phyloP scores from a whole-genome alignment of 441 rosid genomes.

The Erysimum pusillum region DNA sequence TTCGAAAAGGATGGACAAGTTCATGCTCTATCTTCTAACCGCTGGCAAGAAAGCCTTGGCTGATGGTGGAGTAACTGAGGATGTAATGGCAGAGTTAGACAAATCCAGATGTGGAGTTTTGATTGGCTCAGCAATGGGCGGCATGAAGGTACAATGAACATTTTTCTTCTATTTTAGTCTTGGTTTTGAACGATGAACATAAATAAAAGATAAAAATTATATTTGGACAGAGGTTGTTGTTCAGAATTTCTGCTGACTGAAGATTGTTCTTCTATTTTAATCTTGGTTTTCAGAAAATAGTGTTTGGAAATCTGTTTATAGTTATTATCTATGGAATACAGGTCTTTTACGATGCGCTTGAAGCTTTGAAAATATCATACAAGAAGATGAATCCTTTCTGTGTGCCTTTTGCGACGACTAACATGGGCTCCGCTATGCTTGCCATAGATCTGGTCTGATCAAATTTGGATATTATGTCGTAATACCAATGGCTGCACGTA shows the following conservation, averaged over 20 bases:
- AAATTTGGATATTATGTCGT: slow-evolving; percentile 33
- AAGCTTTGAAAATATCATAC: slow-evolving; percentile 87
- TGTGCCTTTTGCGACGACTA: slow-evolving; percentile 94
- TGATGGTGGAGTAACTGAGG: slow-evolving; percentile 89
- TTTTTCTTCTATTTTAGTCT: slow-evolving; percentile 9
- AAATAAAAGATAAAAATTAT: too few relatives aligned
- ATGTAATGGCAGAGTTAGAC: slow-evolving; percentile 77
- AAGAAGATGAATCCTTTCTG: slow-evolving; percentile 96
- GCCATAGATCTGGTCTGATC: slow-evolving; percentile 88
- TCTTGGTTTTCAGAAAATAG: background rate
- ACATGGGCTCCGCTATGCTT: slow-evolving; percentile 99
- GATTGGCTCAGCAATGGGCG: slow-evolving; percentile 92
- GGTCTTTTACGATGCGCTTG: slow-evolving; percentile 93
- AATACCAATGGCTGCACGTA: too few relatives aligned
- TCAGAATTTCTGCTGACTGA: background rate
- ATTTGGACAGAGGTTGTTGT: slow-evolving; percentile 25
- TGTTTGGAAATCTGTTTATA: background rate
- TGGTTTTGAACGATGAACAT: too few relatives aligned
- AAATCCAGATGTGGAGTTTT: slow-evolving; percentile 81
- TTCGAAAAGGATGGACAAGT: slow-evolving; percentile 96
- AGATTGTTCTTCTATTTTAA: background rate
- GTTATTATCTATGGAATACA: slow-evolving; percentile 45
- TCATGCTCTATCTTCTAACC: slow-evolving; percentile 95
- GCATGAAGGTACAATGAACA: slow-evolving; percentile 90
- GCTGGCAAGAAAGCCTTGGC: slow-evolving; percentile 98